Evolutionary conservation across 208 protist genomes (phyloP).

Genomic region (Willaertia magna): DNA sequence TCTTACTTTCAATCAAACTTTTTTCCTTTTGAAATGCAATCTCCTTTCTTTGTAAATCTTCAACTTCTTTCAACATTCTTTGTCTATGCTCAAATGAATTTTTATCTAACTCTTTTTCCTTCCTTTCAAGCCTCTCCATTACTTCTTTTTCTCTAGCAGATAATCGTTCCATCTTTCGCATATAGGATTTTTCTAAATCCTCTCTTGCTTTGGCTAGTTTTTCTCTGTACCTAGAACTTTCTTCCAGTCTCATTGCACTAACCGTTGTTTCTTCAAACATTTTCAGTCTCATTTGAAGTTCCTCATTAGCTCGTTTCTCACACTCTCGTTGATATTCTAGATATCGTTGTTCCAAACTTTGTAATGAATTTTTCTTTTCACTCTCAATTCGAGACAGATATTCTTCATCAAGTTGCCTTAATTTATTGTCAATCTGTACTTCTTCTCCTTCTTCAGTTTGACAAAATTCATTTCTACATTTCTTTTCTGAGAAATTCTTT

Average conservation of each 20-base stretch:
- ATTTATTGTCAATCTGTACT: neutral
- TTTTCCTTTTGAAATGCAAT: neutral
- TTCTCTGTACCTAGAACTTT: neutral
- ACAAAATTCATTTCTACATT: neutral
- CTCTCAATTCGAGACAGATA: neutral
- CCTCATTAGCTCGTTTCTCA: neutral
- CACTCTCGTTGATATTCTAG: neutral
- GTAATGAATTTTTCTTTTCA: neutral
- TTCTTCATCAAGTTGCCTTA: neutral
- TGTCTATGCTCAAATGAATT: neutral
- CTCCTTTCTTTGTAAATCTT: neutral
- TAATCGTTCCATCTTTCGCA: neutral
- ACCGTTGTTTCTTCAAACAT: neutral
- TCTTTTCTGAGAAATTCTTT: neutral
- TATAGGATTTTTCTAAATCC: neutral
- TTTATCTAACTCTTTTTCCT: neutral
- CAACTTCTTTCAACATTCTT: neutral
- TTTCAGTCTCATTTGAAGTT: neutral
- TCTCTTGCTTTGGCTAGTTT: neutral
- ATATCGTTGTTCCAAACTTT: neutral
- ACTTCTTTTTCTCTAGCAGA: neutral
- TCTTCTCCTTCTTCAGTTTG: neutral
- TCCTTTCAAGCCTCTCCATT: neutral
- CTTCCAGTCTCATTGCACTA: neutral
- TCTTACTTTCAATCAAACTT: neutral